Percentiles rank a stretch among this genome's conserved stretches.
phyloP scores from a whole-genome alignment of 495 filamentous ascomycete species.

The Penicillium psychrofluorescens region DNA sequence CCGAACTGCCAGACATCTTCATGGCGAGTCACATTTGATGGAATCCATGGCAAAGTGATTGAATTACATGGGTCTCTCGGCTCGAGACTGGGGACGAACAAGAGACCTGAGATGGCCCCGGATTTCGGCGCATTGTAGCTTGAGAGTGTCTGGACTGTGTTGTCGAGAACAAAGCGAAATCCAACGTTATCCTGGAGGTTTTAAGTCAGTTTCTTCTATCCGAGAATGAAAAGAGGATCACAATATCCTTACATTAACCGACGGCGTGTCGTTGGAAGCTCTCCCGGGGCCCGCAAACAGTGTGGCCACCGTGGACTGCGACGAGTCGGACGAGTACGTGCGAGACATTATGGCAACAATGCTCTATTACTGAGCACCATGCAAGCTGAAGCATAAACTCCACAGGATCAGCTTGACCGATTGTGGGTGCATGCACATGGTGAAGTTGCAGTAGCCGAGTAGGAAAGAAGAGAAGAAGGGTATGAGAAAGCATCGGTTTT shows the following conservation, averaged over 20 bases:
- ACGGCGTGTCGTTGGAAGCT: conserved; percentile 24
- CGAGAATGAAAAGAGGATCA: background rate
- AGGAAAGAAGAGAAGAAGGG: background rate
- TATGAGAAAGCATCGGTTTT: background rate
- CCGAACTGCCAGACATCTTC: conserved; percentile 51
- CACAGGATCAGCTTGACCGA: conserved; percentile 1
- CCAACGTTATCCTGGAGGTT: conserved; percentile 49
- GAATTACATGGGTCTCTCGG: conserved; percentile 51
- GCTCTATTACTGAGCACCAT: background rate
- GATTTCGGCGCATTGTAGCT: conserved; percentile 47
- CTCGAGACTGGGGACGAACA: conserved; percentile 72
- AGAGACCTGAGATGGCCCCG: conserved; percentile 58
- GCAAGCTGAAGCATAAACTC: background rate
- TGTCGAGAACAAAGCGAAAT: conserved; percentile 53
- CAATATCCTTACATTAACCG: conserved; percentile 27
- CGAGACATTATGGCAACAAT: conserved; percentile 7
- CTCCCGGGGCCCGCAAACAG: conserved; percentile 33
- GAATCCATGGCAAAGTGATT: conserved; percentile 50
- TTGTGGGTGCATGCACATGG: conserved; percentile 3
- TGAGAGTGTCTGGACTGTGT: conserved; percentile 65
- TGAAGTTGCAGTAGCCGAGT: background rate
- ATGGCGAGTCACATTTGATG: conserved; percentile 65
- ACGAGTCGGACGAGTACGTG: conserved; percentile 11
- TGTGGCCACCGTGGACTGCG: conserved; percentile 28
- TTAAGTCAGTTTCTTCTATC: conserved; percentile 1